Base-by-base conservation (phyloP, 441 rosid species). In the Euphorbia celastroides region DNA sequence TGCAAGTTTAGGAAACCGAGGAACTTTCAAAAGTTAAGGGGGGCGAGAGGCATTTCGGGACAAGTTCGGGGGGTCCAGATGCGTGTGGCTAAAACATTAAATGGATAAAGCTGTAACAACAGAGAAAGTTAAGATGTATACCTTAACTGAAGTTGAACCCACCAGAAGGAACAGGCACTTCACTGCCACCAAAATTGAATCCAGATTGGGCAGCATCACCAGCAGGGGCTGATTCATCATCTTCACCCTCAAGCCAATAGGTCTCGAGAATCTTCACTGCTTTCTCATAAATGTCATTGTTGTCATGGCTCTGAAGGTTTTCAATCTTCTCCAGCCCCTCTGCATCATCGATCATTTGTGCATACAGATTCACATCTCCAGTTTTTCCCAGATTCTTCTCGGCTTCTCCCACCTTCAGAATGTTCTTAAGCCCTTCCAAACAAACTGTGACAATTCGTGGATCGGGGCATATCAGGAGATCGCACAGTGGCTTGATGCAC, bases 381-480 rank as follows among this genome's bases (percentile, higher is more conserved):
- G 78, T 72, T 71, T 38, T 72, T 30, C 89, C 88, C 69, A 81
- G 63, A 61, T 50, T 82, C 79, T 86, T 88, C 46, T 83, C 88
- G 1, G 88, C 81, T 75, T 92, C 90, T 58, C 96, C 97, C 34
- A 83, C 90, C 91, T 88, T 89, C 70, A 89, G 76, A 31, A 92
- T 89, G 82, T 92, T 92, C 65, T 89, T 94, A 25, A 91, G 85
- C 57, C 96, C 94, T 74, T 87, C 94, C 69, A 92, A 72, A 74
- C 96, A 87, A 59, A 92, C 96, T 0, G 84, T 86, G 58, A 92
- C 83, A 64, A 89, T 89, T 77, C 93, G 84, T 10, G 98, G 91
- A 77, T 92, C 96, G 5, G 95, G 93, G 75, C 91, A 88, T 11
- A 76, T 73, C 65, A 92, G 74, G 70, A 92, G 96, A 79, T 92